Conservation (phyloP, 495 filamentous ascomycete species). For the Aspergillus affinis region DNA sequence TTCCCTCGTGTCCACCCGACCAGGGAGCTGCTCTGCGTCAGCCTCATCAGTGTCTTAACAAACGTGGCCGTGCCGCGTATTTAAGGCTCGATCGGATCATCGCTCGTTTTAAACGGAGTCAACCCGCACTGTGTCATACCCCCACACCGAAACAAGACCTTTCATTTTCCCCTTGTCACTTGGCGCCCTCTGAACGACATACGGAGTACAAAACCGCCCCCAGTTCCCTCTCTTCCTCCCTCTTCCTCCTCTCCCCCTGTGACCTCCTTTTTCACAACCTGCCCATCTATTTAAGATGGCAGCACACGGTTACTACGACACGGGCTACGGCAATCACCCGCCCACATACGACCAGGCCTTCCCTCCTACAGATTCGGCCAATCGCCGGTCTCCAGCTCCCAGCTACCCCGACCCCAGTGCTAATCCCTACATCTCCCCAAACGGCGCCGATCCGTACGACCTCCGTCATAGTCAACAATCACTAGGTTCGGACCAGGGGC, state of each 20-base stretch:
- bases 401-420: constrained; percentile 31
- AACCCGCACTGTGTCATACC: background rate
- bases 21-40: background rate
- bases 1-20: background rate
- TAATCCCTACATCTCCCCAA: constrained; percentile 29
- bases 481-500: constrained; percentile 35
- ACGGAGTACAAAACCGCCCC: background rate
- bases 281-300: constrained; percentile 60
- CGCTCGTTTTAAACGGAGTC: background rate
- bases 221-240: background rate
- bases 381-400: constrained; percentile 26
- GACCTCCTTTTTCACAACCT: background rate
- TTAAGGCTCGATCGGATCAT: background rate
- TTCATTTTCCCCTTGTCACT: background rate
- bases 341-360: constrained; percentile 45
- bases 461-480: constrained; percentile 44
- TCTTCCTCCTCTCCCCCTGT: constrained; percentile 2
- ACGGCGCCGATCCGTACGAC: constrained; percentile 32
- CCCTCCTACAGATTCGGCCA: constrained; percentile 30
- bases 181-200: background rate
- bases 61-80: background rate
- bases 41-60: background rate
- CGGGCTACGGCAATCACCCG: constrained; percentile 44
- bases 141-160: background rate
- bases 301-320: constrained; percentile 77